A percentile compares a stretch with the other conserved stretches of the same genome.
Conservation (phyloP, 371 early-diverging fungal species). For the Haplosporangium sp. region DNA sequence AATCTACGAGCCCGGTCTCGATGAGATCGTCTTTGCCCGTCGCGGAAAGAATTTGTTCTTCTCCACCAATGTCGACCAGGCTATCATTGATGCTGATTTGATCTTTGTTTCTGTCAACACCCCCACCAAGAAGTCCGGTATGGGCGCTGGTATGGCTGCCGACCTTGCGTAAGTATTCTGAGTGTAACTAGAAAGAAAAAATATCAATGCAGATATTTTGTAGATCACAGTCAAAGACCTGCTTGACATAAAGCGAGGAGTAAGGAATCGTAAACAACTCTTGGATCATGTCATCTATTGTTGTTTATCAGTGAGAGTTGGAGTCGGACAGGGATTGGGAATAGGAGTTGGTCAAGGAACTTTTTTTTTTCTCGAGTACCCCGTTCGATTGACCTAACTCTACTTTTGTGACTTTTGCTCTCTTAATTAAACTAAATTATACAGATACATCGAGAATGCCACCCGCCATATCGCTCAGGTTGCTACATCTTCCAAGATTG, state of each 20-base stretch:
- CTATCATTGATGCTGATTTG: constrained; percentile 83
- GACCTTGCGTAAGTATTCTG: constrained; percentile 79
- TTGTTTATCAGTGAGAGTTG: neutral
- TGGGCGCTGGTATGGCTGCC: constrained; percentile 88
- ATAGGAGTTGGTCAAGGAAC: neutral
- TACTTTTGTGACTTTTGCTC: neutral
- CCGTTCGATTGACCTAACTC: neutral
- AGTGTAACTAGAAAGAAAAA: neutral
- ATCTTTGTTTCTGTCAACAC: constrained; percentile 95
- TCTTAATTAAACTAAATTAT: neutral
- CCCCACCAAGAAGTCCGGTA: constrained; percentile 83
- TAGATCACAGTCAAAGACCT: neutral
- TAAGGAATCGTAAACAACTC: neutral
- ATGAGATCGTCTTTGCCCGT: constrained; percentile 78
- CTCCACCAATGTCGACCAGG: constrained; percentile 75
- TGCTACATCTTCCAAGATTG: constrained; percentile 86
- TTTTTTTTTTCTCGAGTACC: neutral
- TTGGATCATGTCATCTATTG: neutral
- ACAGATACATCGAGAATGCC: constrained; percentile 87
- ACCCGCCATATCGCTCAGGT: constrained; percentile 91
- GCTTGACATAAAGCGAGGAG: neutral
- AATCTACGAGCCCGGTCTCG: constrained; percentile 93
- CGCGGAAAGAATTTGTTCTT: constrained; percentile 90
- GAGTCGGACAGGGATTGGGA: constrained; percentile 1
- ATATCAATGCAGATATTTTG: neutral